Base-by-base conservation (phyloP, 306 rosid species). In the Dryas alaskensis region DNA sequence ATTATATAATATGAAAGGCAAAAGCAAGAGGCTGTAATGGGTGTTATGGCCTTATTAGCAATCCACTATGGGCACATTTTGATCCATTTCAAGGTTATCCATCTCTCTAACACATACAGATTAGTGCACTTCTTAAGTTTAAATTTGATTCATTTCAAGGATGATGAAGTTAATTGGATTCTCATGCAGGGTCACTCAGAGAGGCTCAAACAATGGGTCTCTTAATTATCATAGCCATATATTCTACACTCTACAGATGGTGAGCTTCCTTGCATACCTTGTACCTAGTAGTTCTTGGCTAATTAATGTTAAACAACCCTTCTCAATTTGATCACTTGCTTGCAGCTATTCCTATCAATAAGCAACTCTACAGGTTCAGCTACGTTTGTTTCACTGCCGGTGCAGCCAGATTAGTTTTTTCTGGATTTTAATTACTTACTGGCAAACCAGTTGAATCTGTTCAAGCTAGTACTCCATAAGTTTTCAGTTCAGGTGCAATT, bases 371-470 rank as follows among this genome's bases (percentile, higher is more conserved):
- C 77, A 92, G 98, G 76, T 78, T 89, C 84, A 87, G 98, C 90
- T 92, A 90, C 60, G 93, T 90, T 52, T 92, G 91, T 79, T 87
- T 89, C 96, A 92, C 98, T 13, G 96, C 89, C 13, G 97, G 95
- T 44, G 89, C 90, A 47, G 97, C 98, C 46, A 95, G 89, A 78
- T 69, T 89, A 70, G 84, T 89, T 40, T 92, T 92, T 91, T 92
- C 97, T 51, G 88, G 75, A 1, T 74, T 92, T 65, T n/a, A n/a
- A n/a, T n/a, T 90, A 90, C 78, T 71, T 92, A 54, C 66, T 90
- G 96, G 98, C 90, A 54, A 63, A 45, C 12, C 44, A 39, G 14
- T 19, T 55, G n/a, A 25, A 51, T 31, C 47, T 12, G 7, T 25
- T 25, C 45, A 25, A 54, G 4, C 42, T 42, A 31, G 37, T 31